A percentile compares a stretch with the other conserved stretches of the same genome.
These are phyloP conservation scores for Eustoma russellianum DNA, from an alignment of 257 asterid genomes.

Conservation along the genomic window DNA sequence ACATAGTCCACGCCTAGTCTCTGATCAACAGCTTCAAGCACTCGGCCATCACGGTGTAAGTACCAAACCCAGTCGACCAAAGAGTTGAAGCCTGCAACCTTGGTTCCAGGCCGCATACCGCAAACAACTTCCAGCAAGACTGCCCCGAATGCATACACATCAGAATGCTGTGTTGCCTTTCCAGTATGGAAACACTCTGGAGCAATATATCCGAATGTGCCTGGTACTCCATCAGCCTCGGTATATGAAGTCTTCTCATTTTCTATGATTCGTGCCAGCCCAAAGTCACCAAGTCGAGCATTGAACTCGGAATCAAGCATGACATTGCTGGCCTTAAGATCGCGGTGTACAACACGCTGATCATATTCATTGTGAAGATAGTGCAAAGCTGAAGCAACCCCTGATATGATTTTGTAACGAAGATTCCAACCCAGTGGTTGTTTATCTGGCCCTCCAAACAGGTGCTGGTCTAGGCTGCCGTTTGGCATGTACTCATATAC, in stretches of 20 bases:
- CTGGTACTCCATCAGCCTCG: constrained; percentile 68
- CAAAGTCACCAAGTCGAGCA: constrained; percentile 84
- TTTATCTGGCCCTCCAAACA: constrained; percentile 37
- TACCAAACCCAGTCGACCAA: constrained; percentile 88
- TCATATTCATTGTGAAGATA: constrained; percentile 87
- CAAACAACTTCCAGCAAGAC: constrained; percentile 66
- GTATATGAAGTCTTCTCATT: constrained; percentile 70
- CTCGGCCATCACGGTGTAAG: constrained; percentile 53
- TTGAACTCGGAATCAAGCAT: constrained; percentile 80
- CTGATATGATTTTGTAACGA: constrained; percentile 51
- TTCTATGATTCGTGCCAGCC: constrained; percentile 84
- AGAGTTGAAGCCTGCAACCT: constrained; percentile 36
- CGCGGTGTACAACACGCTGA: constrained; percentile 73
- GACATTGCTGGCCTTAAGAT: constrained; percentile 83
- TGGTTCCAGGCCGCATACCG: constrained; percentile 63
- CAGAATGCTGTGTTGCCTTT: constrained; percentile 72
- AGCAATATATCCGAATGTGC: constrained; percentile 87
- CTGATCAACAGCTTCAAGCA: constrained; percentile 62
- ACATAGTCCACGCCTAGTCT: constrained; percentile 39
- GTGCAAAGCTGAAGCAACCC: constrained; percentile 79
- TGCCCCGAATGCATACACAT: constrained; percentile 75
- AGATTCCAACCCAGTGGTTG: constrained; percentile 51
- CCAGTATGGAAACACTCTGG: constrained; percentile 94
- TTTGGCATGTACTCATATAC: constrained; percentile 93
- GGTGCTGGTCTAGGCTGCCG: constrained; percentile 76